Evolutionary conservation across 306 rosid genomes (phyloP), one percentile per base, ranked within the genome.

Genomic region (Ochetophila trinervis): DNA sequence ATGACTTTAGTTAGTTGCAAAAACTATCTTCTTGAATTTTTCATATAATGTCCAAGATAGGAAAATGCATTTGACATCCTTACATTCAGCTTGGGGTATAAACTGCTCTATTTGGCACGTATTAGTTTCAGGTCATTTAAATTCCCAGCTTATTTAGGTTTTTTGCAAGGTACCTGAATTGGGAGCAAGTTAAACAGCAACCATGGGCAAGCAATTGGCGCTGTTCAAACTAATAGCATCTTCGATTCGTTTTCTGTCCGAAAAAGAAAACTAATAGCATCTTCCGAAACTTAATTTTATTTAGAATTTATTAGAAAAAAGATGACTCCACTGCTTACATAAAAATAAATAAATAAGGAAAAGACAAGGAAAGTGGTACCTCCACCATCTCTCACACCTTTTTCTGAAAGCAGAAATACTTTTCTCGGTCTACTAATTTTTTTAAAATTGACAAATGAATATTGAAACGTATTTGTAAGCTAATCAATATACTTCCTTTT

Each of bases 351-450:
- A n/a, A n/a, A n/a, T n/a, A 64, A 49, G 68, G 27, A 27, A 48
- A 48, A 45, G 21, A 64, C 13, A 10, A 49, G 53, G 50, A 57
- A 57, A 57, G 68, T 66, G 70, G 61, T 52, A 6, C 35, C 52
- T 52, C 60, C 70, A 65, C 35, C n/a, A 35, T 53, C 60, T 34
- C 12, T 32, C 49, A 8, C 44, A 6, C 0, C 10, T 21, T 44
- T 27, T 23, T 48, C 16, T 19, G 1, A 11, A 40, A 20, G 11
- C 18, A 20, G 32, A 27, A 27, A 27, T 27, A 27, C 10, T 21
- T 44, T 27, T 23, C 16, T 13, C 16, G 54, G 9, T 50, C 54
- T 50, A 19, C 6, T 50, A 0, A 6, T n/a, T 50, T 50, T 19
- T 17, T 0, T 6, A 40, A 40, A 12, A 12, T 40, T 10, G n/a